A percentile compares a stretch with the other conserved stretches of the same genome.
Conservation (phyloP, 2,329 filamentous ascomycete species). For the Aphanocladium album region DNA sequence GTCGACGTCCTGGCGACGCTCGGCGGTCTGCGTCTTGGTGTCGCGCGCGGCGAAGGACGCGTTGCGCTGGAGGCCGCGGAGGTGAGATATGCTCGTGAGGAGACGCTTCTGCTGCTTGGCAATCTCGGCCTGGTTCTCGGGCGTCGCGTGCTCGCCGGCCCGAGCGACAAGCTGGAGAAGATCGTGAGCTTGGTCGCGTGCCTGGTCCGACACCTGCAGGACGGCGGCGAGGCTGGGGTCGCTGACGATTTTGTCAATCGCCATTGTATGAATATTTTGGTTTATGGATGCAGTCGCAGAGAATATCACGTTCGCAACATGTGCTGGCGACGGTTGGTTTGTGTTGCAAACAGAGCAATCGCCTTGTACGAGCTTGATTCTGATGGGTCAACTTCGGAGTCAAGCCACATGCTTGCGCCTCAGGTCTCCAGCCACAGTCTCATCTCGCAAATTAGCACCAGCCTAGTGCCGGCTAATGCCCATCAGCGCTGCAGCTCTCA, state of each 20-base stretch:
- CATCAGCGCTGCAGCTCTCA: too few relatives aligned
- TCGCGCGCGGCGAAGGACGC: slow-evolving; percentile 76
- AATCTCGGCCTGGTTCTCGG: slow-evolving; percentile 52
- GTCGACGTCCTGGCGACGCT: slow-evolving; percentile 87
- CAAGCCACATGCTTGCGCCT: neutral
- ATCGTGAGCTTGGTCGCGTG: slow-evolving; percentile 64
- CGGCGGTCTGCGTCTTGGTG: slow-evolving; percentile 80
- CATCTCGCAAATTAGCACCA: too few relatives aligned
- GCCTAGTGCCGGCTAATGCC: too few relatives aligned
- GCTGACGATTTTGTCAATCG: slow-evolving; percentile 35
- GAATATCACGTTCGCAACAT: neutral
- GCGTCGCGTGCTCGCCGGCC: slow-evolving; percentile 37
- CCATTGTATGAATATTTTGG: slow-evolving; percentile 24
- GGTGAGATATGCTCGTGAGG: slow-evolving; percentile 69
- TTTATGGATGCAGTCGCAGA: neutral
- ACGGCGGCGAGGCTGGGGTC: slow-evolving; percentile 57
- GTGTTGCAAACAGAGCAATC: neutral
- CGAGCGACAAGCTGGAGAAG: slow-evolving; percentile 54
- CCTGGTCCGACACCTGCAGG: slow-evolving; percentile 66
- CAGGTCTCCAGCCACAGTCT: neutral
- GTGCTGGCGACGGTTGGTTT: neutral
- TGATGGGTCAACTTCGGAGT: neutral
- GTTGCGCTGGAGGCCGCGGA: slow-evolving; percentile 77
- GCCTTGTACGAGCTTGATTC: neutral
- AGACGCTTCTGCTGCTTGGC: slow-evolving; percentile 76